phyloP scores from a whole-genome alignment of 2,329 filamentous ascomycete genomes.

The Sporothrix euskadiensis region DNA sequence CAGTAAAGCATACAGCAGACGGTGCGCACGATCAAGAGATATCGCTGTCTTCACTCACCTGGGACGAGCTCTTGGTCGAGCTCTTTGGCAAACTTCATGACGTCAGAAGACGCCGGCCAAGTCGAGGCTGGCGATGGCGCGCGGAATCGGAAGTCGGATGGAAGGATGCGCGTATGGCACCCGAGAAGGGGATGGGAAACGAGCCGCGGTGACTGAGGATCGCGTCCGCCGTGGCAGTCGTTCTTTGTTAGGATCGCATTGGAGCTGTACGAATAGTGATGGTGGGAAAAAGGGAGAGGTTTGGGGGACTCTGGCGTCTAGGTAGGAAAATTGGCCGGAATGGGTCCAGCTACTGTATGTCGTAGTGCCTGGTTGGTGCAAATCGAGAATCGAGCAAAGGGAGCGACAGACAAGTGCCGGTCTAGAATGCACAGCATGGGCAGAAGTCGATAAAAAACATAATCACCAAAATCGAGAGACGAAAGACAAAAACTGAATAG shows the following conservation, averaged over 20 bases:
- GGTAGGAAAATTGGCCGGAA: not conserved
- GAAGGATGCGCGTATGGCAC: not conserved
- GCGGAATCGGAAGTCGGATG: not conserved
- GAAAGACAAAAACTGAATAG: not conserved
- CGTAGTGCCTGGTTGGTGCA: not conserved
- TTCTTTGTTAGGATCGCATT: not conserved
- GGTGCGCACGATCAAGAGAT: not conserved
- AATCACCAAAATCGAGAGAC: not conserved
- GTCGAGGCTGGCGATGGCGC: not conserved
- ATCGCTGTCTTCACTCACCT: conserved; percentile 48
- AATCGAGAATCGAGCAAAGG: not conserved
- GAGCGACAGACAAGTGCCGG: not conserved
- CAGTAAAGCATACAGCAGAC: not conserved
- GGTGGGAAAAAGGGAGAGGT: not conserved
- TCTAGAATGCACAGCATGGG: not conserved
- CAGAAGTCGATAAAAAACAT: not conserved
- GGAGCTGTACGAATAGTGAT: not conserved
- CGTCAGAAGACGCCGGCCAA: conserved; percentile 15
- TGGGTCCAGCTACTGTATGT: not conserved
- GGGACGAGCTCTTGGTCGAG: conserved; percentile 85
- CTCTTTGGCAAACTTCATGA: conserved; percentile 72
- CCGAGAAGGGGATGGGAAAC: not conserved
- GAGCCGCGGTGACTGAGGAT: not conserved
- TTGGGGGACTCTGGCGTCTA: not conserved
- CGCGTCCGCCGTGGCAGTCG: not conserved